Evolutionary conservation across 1,284 basidiomycete species (phyloP).

Genomic region (Xerocomus nothofagi): DNA sequence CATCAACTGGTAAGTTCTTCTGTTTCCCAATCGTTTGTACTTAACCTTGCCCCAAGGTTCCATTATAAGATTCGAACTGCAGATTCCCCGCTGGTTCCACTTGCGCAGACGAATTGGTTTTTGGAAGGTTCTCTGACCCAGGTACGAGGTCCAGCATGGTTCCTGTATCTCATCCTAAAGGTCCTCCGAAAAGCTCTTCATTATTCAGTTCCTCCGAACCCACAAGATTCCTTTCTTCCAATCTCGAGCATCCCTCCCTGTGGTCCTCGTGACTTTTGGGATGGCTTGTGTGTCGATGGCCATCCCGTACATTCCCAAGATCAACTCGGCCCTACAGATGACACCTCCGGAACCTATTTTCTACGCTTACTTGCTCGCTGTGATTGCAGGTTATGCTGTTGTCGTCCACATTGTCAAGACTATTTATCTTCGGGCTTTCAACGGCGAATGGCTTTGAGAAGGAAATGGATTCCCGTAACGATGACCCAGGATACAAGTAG

Average conservation of each 20-base stretch:
- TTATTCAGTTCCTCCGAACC: slow-evolving; percentile 36
- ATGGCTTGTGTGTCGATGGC: slow-evolving; percentile 35
- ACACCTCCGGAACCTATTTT: slow-evolving; percentile 34
- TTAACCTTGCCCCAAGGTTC: slow-evolving; percentile 25
- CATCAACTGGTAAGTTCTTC: slow-evolving; percentile 28
- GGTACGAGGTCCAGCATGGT: slow-evolving; percentile 14
- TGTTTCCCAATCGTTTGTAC: neutral
- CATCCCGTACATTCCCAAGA: slow-evolving; percentile 35
- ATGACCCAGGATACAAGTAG: neutral
- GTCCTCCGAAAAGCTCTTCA: slow-evolving; percentile 28
- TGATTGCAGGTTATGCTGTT: slow-evolving; percentile 25
- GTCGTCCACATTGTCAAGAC: slow-evolving; percentile 29
- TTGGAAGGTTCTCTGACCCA: slow-evolving; percentile 35
- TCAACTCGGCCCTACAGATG: slow-evolving; percentile 32
- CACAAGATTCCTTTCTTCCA: slow-evolving; percentile 34
- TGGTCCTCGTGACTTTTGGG: slow-evolving; percentile 34
- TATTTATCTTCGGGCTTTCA: slow-evolving; percentile 30
- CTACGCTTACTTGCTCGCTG: slow-evolving; percentile 28
- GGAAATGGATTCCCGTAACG: neutral
- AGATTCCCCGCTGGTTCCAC: slow-evolving; percentile 31
- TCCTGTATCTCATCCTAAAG: slow-evolving; percentile 1
- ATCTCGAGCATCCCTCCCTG: slow-evolving; percentile 30
- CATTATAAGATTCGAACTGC: slow-evolving; percentile 30
- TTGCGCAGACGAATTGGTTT: slow-evolving; percentile 35
- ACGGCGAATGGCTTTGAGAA: slow-evolving; percentile 32